Conservation (phyloP, 1,139 yeast genomes). For the Yamadazyma buinensis region DNA sequence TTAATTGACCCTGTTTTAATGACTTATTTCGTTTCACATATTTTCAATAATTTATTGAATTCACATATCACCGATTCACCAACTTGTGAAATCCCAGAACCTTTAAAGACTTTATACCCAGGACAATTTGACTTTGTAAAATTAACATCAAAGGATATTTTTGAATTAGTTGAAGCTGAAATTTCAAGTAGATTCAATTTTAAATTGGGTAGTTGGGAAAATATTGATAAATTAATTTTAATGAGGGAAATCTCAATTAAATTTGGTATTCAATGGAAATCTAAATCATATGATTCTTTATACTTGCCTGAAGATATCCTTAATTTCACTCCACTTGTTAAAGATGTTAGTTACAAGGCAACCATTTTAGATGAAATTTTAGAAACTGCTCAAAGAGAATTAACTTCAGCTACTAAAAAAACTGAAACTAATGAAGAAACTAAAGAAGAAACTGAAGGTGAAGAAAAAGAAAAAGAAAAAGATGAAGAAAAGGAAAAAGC, state of each 20-base stretch:
- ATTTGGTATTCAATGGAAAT: constrained; percentile 84
- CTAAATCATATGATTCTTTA: constrained; percentile 44
- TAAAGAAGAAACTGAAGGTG: constrained; percentile 28
- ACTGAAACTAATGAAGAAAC: not conserved
- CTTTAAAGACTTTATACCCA: constrained; percentile 40
- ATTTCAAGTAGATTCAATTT: constrained; percentile 63
- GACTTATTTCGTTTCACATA: constrained; percentile 61
- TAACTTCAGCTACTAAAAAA: constrained; percentile 45
- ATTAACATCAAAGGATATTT: constrained; percentile 43
- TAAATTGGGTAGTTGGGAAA: constrained; percentile 31
- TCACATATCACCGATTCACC: constrained; percentile 42
- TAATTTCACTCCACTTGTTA: constrained; percentile 68
- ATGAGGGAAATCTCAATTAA: constrained; percentile 72
- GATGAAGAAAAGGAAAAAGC: constrained; percentile 22
- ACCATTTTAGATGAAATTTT: constrained; percentile 73
- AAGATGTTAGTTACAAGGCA: constrained; percentile 66
- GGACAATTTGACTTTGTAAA: constrained; percentile 46
- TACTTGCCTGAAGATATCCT: constrained; percentile 63
- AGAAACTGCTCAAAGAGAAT: constrained; percentile 60
- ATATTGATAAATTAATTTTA: constrained; percentile 19
- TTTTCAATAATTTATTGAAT: constrained; percentile 72
- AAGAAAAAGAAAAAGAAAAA: not conserved
- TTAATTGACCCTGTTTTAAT: constrained; percentile 52
- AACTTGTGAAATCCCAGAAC: constrained; percentile 33
- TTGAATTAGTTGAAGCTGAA: constrained; percentile 43